Conservation (phyloP, 768 basidiomycete species). For the Mrakia frigida region DNA sequence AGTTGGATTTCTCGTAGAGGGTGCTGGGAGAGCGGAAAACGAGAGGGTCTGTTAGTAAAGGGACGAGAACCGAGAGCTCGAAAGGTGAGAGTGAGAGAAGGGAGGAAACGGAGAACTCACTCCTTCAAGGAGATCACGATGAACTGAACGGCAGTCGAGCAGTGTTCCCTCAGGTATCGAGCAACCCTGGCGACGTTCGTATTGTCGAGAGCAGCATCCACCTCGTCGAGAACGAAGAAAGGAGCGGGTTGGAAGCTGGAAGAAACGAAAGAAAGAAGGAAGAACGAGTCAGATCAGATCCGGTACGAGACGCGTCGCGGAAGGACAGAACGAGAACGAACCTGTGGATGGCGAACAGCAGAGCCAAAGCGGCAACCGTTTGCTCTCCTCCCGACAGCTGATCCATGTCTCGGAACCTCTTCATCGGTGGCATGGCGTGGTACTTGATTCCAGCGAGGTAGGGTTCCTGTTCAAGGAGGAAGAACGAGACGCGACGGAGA, state of each 20-base stretch:
- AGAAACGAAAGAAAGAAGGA: neutral
- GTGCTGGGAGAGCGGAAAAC: slow-evolving; percentile 16
- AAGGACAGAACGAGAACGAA: slow-evolving; percentile 40
- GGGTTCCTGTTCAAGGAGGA: slow-evolving; percentile 57
- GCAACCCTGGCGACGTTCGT: slow-evolving; percentile 94
- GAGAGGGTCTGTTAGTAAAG: neutral
- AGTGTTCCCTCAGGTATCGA: slow-evolving; percentile 80
- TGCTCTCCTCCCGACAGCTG: slow-evolving; percentile 98
- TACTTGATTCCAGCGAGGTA: slow-evolving; percentile 90
- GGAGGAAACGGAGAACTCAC: slow-evolving; percentile 45
- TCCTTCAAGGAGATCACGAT: slow-evolving; percentile 96
- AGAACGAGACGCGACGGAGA: neutral
- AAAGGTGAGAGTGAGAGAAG: neutral
- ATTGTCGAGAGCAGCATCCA: slow-evolving; percentile 95
- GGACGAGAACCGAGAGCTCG: neutral
- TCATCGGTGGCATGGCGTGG: slow-evolving; percentile 99
- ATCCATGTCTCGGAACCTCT: slow-evolving; percentile 98
- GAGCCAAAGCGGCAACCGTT: slow-evolving; percentile 93
- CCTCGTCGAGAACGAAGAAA: slow-evolving; percentile 98
- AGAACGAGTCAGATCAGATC: neutral
- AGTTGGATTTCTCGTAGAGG: slow-evolving; percentile 74
- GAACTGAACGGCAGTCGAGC: slow-evolving; percentile 84
- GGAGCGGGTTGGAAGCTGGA: slow-evolving; percentile 88
- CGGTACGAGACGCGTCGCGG: too few relatives aligned
- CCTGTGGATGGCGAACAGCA: slow-evolving; percentile 96